Evolutionary conservation across 148 eudicot genomes (phyloP), one percentile per base, ranked within the genome.

Genomic region (Rhododendron ovatum): DNA sequence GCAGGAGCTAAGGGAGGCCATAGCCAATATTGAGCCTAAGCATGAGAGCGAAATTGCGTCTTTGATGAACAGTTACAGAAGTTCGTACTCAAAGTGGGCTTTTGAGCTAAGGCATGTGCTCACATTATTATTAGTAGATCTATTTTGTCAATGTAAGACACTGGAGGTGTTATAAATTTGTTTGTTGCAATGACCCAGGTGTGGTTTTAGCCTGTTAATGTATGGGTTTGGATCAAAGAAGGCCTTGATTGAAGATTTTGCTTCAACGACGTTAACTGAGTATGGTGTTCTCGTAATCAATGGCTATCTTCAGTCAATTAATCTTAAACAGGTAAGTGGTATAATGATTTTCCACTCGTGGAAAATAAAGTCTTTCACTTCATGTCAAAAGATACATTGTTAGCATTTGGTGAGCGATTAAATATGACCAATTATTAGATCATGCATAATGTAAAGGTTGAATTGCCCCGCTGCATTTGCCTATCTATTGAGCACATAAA

Each of bases 171-270:
- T 82, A 73, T 67, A 10, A 30, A n/a, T 86, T 76, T 43, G 55
- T 43, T 69, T 82, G 73, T 57, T 83, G 81, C 71, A 57, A 83
- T 82, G 18, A 53, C 74, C 41, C 89, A 96, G 99, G 93, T 92
- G 95, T 85, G 95, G 97, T 73, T 95, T 95, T 92, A 93, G 98
- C 85, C 98, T 97, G 78, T 91, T 97, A 86, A 93, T 97, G 96
- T 94, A 97, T 91, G 99, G 99, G 22, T 97, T 97, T 89, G 99
- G 99, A 84, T 97, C 98, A 47, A 97, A 97, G 91, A 97, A 95
- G 89, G 91, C 91, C 3, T 89, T 97, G 90, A 82, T 95, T 78
- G 99, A 95, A 89, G 98, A 97, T 91, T 97, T 95, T 89, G 99
- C 98, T 91, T 92, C 98, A 75, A 92, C 92, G 22, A 86, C 93